Base-by-base conservation (phyloP, 2,329 filamentous ascomycete species). In the Pestalotiopsis sp. region DNA sequence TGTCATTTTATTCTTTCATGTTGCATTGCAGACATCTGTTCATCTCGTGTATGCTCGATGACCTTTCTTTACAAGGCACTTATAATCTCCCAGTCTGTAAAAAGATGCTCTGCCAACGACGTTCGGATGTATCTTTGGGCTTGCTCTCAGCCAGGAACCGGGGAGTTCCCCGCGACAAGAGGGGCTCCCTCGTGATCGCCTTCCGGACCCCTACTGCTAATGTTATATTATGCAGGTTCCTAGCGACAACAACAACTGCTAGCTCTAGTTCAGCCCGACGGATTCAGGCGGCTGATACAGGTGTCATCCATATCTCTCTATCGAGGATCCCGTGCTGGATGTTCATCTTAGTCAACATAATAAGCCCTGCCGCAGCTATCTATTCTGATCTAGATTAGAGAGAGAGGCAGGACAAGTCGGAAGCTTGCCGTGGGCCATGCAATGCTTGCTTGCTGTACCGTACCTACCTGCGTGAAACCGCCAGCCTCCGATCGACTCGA, bases 251-350 rank as follows among this genome's bases (percentile, higher is more conserved):
- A 35, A 20, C 60, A 38, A 61, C 30, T n/a, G 14, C 58, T 61
- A 61, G 20, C 58, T 35, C 30, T 52, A 52, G 44, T 20, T 52
- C 56, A 61, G 30, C 17, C 67, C 67, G 67, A 68, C 67, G 67
- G 67, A 66, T 68, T 64, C 67, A 68, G 67, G 52, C 67, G 67
- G 67, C 64, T 52, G 39, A 58, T 30, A 61, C 58, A n/a, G 30
- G 11, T 20, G n/a, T 39, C 26, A 30, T 58, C 56, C 35, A 26
- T 66, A 66, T 66, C 22, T 26, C 52, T 66, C 52, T 66, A 66
- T 66, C 64, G 56, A 66, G 64, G 62, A 64, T 64, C 38, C 20
- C 20, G 56, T 52, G 44, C 44, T 17, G 20, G 30, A 35, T 35
- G 44, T 61, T 39, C 26, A 61, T 35, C 26, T 61, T 61, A 61